Evolutionary conservation across 2,329 filamentous ascomycete genomes (phyloP).

Genomic region (Aspergillus ruber): DNA sequence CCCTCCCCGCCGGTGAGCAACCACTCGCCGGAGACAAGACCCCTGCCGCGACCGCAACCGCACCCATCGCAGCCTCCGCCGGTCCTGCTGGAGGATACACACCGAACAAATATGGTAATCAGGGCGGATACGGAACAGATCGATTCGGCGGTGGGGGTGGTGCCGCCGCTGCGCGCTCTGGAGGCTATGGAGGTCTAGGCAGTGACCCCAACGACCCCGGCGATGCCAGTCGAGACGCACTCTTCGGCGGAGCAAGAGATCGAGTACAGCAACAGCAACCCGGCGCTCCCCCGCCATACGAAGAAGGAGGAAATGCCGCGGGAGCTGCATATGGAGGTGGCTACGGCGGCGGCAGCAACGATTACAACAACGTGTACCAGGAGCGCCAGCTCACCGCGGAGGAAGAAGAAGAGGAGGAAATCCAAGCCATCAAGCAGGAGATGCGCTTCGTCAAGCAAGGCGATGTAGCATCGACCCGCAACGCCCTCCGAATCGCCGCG

Average conservation of each 20-base stretch:
- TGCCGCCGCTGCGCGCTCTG: slow-evolving; percentile 36
- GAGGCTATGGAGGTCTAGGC: slow-evolving; percentile 53
- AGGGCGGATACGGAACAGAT: slow-evolving; percentile 47
- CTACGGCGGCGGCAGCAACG: slow-evolving; percentile 30
- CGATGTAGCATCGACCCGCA: slow-evolving; percentile 65
- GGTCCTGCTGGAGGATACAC: slow-evolving; percentile 24
- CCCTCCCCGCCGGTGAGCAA: slow-evolving; percentile 29
- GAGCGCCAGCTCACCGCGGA: slow-evolving; percentile 76
- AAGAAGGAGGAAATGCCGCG: slow-evolving; percentile 8
- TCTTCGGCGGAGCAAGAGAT: slow-evolving; percentile 53
- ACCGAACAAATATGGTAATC: slow-evolving; percentile 37
- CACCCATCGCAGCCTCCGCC: slow-evolving; percentile 13
- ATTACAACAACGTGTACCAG: slow-evolving; percentile 47
- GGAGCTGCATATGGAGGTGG: slow-evolving; percentile 6
- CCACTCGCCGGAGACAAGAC: background rate
- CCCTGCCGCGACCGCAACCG: slow-evolving; percentile 11
- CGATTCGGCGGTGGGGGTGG: slow-evolving; percentile 43
- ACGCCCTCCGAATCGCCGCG: slow-evolving; percentile 61
- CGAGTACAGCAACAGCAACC: slow-evolving; percentile 42
- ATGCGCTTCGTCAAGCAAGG: slow-evolving; percentile 71
- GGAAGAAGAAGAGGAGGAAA: slow-evolving; percentile 67
- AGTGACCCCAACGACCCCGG: slow-evolving; percentile 45
- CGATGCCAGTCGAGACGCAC: slow-evolving; percentile 50
- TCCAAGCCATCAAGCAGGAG: slow-evolving; percentile 65
- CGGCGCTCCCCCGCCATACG: slow-evolving; percentile 23